These are phyloP conservation scores for Tephrocybe rancida DNA, from an alignment of 768 basidiomycete species.

Conservation along the genomic window DNA sequence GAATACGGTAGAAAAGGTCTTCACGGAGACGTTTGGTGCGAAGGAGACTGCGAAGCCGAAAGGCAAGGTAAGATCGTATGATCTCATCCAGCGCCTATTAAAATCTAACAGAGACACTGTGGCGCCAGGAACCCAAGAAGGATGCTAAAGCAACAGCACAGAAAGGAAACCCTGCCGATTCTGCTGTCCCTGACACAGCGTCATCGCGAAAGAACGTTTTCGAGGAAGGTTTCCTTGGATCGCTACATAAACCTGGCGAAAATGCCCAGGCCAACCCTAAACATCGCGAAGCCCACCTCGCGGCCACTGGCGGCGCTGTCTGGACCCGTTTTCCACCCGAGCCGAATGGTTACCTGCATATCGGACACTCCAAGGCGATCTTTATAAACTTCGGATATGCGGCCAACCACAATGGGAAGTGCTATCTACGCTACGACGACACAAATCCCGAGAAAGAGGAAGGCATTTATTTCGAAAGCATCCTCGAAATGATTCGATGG, in stretches of 20 bases:
- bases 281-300: constrained; percentile 81
- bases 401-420: constrained; percentile 88
- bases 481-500: constrained; percentile 95
- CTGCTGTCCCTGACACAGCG: constrained; percentile 36
- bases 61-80: constrained; percentile 48
- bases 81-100: not conserved
- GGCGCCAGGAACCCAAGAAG: constrained; percentile 52
- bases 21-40: constrained; percentile 68
- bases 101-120: not conserved
- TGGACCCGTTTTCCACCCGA: constrained; percentile 98
- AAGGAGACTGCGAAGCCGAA: constrained; percentile 71
- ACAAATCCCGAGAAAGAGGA: constrained; percentile 99
- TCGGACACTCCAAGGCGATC: constrained; percentile 98
- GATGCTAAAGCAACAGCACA: constrained; percentile 30
- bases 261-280: constrained; percentile 84
- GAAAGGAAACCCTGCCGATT: constrained; percentile 31
- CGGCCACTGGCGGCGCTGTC: constrained; percentile 78
- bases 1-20: constrained; percentile 72
- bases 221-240: constrained; percentile 91
- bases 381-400: constrained; percentile 99
- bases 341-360: constrained; percentile 95
- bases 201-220: constrained; percentile 70
- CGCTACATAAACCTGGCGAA: constrained; percentile 90
- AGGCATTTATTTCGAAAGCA: constrained; percentile 93
- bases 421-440: constrained; percentile 95